A percentile compares a stretch with the other conserved stretches of the same genome.
Conservation (phyloP, 2,329 filamentous ascomycete genomes). For the Didymella pinodella region DNA sequence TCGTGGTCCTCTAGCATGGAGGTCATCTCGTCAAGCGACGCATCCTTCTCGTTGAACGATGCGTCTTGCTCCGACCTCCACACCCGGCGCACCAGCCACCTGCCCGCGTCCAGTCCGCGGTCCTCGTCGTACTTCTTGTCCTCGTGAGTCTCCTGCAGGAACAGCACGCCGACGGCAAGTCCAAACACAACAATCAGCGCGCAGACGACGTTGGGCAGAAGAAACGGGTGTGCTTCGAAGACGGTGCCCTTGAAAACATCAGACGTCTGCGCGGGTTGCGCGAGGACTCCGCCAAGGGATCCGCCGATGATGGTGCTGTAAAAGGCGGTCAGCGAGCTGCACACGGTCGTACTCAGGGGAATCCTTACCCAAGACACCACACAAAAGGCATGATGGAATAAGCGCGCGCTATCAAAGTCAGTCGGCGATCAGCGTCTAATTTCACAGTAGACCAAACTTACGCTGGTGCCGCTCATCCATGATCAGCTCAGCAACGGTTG, state of each 20-base stretch:
- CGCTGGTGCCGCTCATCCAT: constrained; percentile 93
- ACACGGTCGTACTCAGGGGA: constrained; percentile 20
- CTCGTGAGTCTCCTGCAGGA: constrained; percentile 92
- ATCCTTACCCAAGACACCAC: constrained; percentile 85
- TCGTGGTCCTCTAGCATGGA: constrained; percentile 63
- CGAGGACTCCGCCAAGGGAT: constrained; percentile 87
- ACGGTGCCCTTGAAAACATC: constrained; percentile 81
- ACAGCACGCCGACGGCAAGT: constrained; percentile 79
- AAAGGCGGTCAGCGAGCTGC: constrained; percentile 38
- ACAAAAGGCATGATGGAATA: constrained; percentile 98
- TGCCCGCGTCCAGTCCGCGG: constrained; percentile 76
- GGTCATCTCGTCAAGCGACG: constrained; percentile 65
- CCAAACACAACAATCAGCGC: constrained; percentile 78
- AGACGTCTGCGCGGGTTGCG: constrained; percentile 84
- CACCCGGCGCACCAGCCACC: constrained; percentile 65
- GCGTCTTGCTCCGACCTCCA: constrained; percentile 40
- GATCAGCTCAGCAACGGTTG: constrained; percentile 91
- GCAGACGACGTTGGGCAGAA: constrained; percentile 91
- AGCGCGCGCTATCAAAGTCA: constrained; percentile 71
- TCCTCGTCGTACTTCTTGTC: constrained; percentile 81
- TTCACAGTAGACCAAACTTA: constrained; percentile 55
- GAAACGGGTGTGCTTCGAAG: constrained; percentile 87
- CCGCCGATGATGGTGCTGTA: constrained; percentile 87
- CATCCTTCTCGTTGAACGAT: constrained; percentile 51
- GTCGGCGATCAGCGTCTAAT: constrained; percentile 21